A percentile compares a stretch with the other conserved stretches of the same genome.
Conservation (phyloP, 1,284 basidiomycete genomes). For the Irpex sp. region DNA sequence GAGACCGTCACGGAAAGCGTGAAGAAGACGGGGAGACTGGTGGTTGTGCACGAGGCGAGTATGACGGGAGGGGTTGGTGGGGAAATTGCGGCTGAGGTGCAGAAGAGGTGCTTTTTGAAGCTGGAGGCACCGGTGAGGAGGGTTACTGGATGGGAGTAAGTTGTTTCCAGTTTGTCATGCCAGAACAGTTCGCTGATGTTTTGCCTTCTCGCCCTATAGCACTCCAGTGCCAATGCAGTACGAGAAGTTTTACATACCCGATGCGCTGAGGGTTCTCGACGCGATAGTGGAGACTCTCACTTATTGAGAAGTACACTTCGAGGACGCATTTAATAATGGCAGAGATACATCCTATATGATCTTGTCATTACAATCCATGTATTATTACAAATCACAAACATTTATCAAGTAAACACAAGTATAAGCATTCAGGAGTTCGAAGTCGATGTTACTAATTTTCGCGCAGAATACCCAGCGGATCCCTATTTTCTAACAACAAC, state of each 20-base stretch:
- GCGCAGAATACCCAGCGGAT: neutral
- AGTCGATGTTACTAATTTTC: neutral
- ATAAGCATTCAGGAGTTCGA: too few relatives aligned
- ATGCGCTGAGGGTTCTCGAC: conserved; percentile 80
- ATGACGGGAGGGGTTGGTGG: conserved; percentile 83
- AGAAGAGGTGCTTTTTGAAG: conserved; percentile 83
- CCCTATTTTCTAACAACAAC: conserved; percentile 13
- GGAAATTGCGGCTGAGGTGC: conserved; percentile 84
- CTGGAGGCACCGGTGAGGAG: conserved; percentile 85
- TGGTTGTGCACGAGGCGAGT: conserved; percentile 91
- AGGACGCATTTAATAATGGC: too few relatives aligned
- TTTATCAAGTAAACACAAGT: too few relatives aligned
- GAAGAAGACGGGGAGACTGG: conserved; percentile 74
- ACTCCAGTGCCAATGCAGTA: conserved; percentile 79
- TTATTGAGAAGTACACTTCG: conserved; percentile 43
- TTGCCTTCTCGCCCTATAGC: conserved; percentile 34
- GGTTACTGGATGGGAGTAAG: conserved; percentile 91
- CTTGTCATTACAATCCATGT: too few relatives aligned
- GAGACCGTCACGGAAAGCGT: conserved; percentile 81
- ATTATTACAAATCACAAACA: too few relatives aligned
- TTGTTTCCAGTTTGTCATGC: conserved; percentile 19
- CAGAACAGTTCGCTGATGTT: conserved; percentile 9
- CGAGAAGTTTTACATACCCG: conserved; percentile 90
- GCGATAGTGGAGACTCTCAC: conserved; percentile 80
- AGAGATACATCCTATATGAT: too few relatives aligned